Base-by-base conservation (phyloP, 177 flowering plant species). In the Telopea speciosissima region DNA sequence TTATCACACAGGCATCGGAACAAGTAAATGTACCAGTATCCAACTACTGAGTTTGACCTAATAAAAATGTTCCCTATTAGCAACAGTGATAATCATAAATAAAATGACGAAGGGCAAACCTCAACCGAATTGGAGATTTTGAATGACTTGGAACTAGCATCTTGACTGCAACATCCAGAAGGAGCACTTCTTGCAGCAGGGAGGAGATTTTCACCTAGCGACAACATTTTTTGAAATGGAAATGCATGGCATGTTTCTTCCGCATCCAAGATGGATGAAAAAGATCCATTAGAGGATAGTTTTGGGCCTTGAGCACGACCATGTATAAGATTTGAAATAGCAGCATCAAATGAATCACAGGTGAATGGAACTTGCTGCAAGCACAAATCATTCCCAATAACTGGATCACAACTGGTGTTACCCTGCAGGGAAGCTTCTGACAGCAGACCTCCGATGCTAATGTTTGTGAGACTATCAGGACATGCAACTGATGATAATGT, bases 191-290 rank as follows among this genome's bases (percentile, higher is more conserved):
- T 75, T 58, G 75, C 64, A 17, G 71, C 66, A 70, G 71, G 3
- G 24, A 16, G 45, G 54, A 67, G 59, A 65, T 76, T 79, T 65
- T 70, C 79, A 59, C 75, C 67, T n/a, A n/a, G n/a, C 8, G 81
- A 70, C 0, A 79, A 65, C 23, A 67, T 44, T 52, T 85, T 88
- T 70, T 72, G 77, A 73, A 79, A 75, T 22, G 87, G 49, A 83
- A 91, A 91, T 64, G 87, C 86, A 75, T 88, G 87, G 74, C 97
- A 87, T 40, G 97, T 88, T 65, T 89, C 88, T 77, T 91, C 94
- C 71, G 89, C 90, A 78, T 91, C 91, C 71, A 89, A 76, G 67
- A 89, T 80, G 31, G 92, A 88, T 59, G 85, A 72, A 31, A 63
- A 69, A 21, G 77, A 42, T 3, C 68, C 81, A 64, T 67, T 66